A percentile compares a stretch with the other conserved stretches of the same genome.
These are phyloP conservation scores for Periconia digitata DNA, from an alignment of 2,329 filamentous ascomycete species.

Conservation along the genomic window DNA sequence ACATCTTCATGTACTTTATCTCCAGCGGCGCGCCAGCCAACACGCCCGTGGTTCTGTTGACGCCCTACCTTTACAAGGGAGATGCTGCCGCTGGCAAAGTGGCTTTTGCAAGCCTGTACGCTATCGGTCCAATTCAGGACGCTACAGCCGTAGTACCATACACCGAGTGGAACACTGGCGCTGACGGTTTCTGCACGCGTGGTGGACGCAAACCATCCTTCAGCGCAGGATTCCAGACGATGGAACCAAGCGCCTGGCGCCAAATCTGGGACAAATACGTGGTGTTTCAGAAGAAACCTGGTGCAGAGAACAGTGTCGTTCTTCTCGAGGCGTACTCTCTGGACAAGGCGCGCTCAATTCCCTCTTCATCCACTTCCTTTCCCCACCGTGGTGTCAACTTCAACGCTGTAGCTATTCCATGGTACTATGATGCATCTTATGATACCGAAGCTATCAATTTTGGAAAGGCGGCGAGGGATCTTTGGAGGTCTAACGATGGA, in stretches of 20 bases:
- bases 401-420: slow-evolving; percentile 32
- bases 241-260: slow-evolving; percentile 40
- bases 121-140: slow-evolving; percentile 27
- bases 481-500: slow-evolving; percentile 6
- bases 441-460: slow-evolving; percentile 37
- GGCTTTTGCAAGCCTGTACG: slow-evolving; percentile 38
- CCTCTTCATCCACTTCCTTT: slow-evolving; percentile 18
- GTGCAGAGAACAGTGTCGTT: slow-evolving; percentile 29
- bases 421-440: slow-evolving; percentile 21
- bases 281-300: slow-evolving; percentile 31
- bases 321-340: slow-evolving; percentile 37
- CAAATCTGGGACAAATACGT: slow-evolving; percentile 41
- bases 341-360: slow-evolving; percentile 19
- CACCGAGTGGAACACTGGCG: slow-evolving; percentile 41
- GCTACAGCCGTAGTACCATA: slow-evolving; percentile 32
- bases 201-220: slow-evolving; percentile 43
- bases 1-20: slow-evolving; percentile 35
- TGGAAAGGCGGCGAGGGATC: slow-evolving; percentile 11
- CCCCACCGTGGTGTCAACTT: slow-evolving; percentile 33
- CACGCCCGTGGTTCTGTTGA: slow-evolving; percentile 16
- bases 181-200: slow-evolving; percentile 35
- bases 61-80: slow-evolving; percentile 33
- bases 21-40: slow-evolving; percentile 13
- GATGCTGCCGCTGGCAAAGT: slow-evolving; percentile 26
- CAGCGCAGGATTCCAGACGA: slow-evolving; percentile 27